Evolutionary conservation across 2,329 filamentous ascomycete genomes (phyloP), one percentile per base, ranked within the genome.

Genomic region (Talaromyces sp.): DNA sequence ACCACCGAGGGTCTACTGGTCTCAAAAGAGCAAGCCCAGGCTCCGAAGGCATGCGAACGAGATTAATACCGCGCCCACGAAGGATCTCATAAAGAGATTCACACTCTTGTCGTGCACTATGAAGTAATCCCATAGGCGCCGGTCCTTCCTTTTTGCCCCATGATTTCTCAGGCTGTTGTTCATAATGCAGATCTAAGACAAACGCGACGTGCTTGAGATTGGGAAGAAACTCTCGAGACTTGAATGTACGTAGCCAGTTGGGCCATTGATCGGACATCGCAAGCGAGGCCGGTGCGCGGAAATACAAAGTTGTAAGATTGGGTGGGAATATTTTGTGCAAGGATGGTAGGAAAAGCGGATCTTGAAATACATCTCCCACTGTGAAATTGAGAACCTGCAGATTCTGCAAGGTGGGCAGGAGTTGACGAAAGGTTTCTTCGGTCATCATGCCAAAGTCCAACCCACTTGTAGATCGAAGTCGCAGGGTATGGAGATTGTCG

Each of bases 1-100:
- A 51, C 63, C 63, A 66, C 24, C 64, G 60, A 24, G 57, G 45
- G 52, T 66, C 63, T 4, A 65, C 62, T n/a, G 54, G 57, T 45
- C 36, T 46, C 11, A 47, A 22, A 30, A 55, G 43, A 20, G 39
- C 9, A 19, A 14, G 16, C 16, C 37, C 47, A 13, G 20, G 27
- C 11, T 60, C 54, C 10, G 62, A 61, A 1, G 55, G 41, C 30
- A 66, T 55, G 8, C 41, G 47, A 20, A 61, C 53, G 4, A 68
- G 27, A 1, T 24, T 30, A 16, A 66, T 49, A 2, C 61, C 65
- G 2, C 65, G 58, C 3, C 47, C 35, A 13, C 49, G 44, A 5
- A 52, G 62, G 22, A 43, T 54, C 6, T 47, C 33, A 41, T 56
- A 63, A 3, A 68, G 49, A 36, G 37, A 37, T n/a, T 63, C 48